phyloP scores from a whole-genome alignment of 345 rosid genomes.

The Pseudoturritis turrita region DNA sequence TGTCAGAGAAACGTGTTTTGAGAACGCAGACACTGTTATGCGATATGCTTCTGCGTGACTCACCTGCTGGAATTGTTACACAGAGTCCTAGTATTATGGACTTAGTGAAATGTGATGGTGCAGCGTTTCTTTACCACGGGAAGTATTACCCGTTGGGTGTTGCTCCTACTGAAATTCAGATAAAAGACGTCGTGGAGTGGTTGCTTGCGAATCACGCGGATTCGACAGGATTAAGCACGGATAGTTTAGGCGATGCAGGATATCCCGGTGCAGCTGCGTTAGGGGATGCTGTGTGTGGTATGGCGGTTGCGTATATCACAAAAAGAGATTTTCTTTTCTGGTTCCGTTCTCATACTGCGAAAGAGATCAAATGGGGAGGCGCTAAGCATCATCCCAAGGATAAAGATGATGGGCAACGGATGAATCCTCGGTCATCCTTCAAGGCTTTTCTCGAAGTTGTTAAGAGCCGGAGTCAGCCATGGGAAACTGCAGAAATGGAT shows the following conservation, averaged over 20 bases:
- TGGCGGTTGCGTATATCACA: slow-evolving; percentile 95
- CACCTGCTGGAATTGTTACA: slow-evolving; percentile 85
- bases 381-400: slow-evolving; percentile 98
- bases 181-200: slow-evolving; percentile 86
- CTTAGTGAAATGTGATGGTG: slow-evolving; percentile 93
- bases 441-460: slow-evolving; percentile 98
- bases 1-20: slow-evolving; percentile 84
- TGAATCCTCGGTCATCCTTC: slow-evolving; percentile 98
- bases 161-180: slow-evolving; percentile 80
- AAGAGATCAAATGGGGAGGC: slow-evolving; percentile 99
- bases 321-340: slow-evolving; percentile 83
- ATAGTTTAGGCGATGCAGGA: slow-evolving; percentile 91
- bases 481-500: slow-evolving; percentile 99
- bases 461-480: slow-evolving; percentile 84
- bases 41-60: slow-evolving; percentile 96
- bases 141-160: slow-evolving; percentile 71
- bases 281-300: slow-evolving; percentile 95
- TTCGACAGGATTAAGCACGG: slow-evolving; percentile 93
- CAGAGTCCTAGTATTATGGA: slow-evolving; percentile 97
- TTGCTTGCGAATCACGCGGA: slow-evolving; percentile 76
- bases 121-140: slow-evolving; percentile 81
- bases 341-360: slow-evolving; percentile 93
- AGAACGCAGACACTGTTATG: slow-evolving; percentile 95
- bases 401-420: slow-evolving; percentile 90
- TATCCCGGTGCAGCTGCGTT: slow-evolving; percentile 79